Evolutionary conservation across 1,284 basidiomycete species (phyloP).

Genomic region (Papiliotrema nemorosa): DNA sequence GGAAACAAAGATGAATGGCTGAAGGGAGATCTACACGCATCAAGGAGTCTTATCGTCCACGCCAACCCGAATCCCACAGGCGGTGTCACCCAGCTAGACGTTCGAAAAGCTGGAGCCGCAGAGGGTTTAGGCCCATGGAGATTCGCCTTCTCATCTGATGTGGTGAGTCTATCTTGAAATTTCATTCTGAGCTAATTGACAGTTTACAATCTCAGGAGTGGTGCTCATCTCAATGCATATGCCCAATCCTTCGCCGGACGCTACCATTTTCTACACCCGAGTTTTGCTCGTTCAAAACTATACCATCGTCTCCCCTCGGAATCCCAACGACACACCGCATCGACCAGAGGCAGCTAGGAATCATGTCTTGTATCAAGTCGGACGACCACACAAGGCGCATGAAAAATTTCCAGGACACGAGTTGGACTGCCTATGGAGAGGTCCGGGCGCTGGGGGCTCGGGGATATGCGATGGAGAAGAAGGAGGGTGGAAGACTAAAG

Average conservation of each 20-base stretch:
- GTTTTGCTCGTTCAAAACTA: conserved; percentile 41
- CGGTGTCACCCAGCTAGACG: conserved; percentile 32
- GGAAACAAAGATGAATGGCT: conserved; percentile 29
- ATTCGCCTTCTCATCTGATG: conserved; percentile 38
- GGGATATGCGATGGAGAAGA: conserved; percentile 4
- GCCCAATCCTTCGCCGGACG: conserved; percentile 31
- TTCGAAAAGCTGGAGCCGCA: conserved; percentile 42
- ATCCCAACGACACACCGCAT: conserved; percentile 32
- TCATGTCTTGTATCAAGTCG: conserved; percentile 40
- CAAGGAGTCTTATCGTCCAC: conserved; percentile 35
- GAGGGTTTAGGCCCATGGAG: conserved; percentile 44
- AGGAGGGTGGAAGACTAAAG: conserved; percentile 32
- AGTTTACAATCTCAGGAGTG: conserved; percentile 43
- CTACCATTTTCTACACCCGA: conserved; percentile 45
- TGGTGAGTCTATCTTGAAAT: conserved; percentile 19
- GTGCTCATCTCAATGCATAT: conserved; percentile 31
- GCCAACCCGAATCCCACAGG: conserved; percentile 37
- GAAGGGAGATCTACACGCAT: conserved; percentile 37
- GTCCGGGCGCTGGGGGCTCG: conserved; percentile 21
- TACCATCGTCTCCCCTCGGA: conserved; percentile 37
- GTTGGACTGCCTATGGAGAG: conserved; percentile 38
- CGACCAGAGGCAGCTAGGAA: conserved; percentile 30
- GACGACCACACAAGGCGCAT: conserved; percentile 26
- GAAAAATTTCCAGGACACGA: conserved; percentile 27
- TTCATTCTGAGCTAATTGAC: not conserved